Base-by-base conservation (phyloP, 805 yeast genomes). In the Kuraishia floccosa region DNA sequence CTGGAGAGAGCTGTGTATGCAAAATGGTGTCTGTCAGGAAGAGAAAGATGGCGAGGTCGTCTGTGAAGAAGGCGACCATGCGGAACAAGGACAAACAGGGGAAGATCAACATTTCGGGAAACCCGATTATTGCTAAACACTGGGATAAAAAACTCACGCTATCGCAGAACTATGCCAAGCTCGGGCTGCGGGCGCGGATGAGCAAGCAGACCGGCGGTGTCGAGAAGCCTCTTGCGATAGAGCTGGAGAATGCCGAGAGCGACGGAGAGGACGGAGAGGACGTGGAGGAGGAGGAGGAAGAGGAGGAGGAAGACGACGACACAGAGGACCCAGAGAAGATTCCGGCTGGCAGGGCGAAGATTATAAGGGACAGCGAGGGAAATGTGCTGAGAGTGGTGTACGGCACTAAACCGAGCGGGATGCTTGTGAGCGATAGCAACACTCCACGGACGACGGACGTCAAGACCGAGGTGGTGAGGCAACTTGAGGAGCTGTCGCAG, bases 81-180 rank as follows among this genome's bases (percentile, higher is more conserved):
- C 66, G 76, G 40, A 52, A 50, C 30, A 84, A 84, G 50, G 87
- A 81, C 46, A 74, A 69, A 44, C 77, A 75, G 43, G 69, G 80
- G 49, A 66, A 76, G 41, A 60, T 77, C 36, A 74, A 74, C 37
- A 72, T 82, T 20, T 65, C 65, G 29, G 65, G 82, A 0, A 84
- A 85, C 48, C 82, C 94, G 2, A 71, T 91, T 39, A 81, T 91
- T 39, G 93, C 85, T 4, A 82, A 74, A 21, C 70, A 86, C 52
- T 91, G 98, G 98, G 95, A 91, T 55, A 69, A 75, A 36, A 68
- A 70, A 9, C 63, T 78, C 34, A 87, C 97, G 0, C 58, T 87
- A 37, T 66, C 74, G 31, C 97, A 91, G 50, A 91, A 91, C 53
- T 89, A 91, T 57, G 76, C 77, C 43, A 72, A 64, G 39, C 58